Evolutionary conservation across 2,329 filamentous ascomycete species (phyloP).

Genomic region (Graphium sp.): DNA sequence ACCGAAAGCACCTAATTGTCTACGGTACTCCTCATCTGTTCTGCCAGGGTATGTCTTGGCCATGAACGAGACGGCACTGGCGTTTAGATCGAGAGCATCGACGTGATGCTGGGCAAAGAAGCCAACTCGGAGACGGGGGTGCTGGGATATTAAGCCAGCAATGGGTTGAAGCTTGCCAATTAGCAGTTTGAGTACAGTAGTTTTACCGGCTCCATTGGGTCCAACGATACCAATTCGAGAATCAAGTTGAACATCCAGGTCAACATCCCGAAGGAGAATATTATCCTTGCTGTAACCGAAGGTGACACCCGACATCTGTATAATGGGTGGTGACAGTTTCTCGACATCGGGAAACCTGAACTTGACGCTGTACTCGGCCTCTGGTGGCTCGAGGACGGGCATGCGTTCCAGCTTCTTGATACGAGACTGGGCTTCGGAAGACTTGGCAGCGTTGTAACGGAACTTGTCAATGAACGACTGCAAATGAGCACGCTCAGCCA

Average conservation of each 20-base stretch:
- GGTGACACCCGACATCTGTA: constrained; percentile 85
- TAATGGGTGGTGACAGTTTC: constrained; percentile 91
- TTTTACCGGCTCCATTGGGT: constrained; percentile 97
- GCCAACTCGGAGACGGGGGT: constrained; percentile 76
- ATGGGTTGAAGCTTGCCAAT: constrained; percentile 69
- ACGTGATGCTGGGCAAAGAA: constrained; percentile 99
- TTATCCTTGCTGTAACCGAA: constrained; percentile 80
- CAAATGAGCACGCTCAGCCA: constrained; percentile 81
- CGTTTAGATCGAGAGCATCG: constrained; percentile 79
- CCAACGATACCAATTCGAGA: constrained; percentile 98
- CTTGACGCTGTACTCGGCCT: constrained; percentile 87
- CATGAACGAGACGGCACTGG: constrained; percentile 91
- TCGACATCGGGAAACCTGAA: constrained; percentile 97
- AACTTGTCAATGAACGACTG: constrained; percentile 99
- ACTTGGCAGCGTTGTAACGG: constrained; percentile 97
- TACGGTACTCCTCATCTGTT: constrained; percentile 91
- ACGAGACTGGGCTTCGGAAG: constrained; percentile 90
- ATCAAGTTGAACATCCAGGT: constrained; percentile 93
- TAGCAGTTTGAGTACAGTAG: constrained; percentile 93
- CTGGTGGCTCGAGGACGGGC: constrained; percentile 78
- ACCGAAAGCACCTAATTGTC: constrained; percentile 79
- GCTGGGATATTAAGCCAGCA: constrained; percentile 68
- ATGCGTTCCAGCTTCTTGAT: constrained; percentile 99
- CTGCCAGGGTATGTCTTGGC: constrained; percentile 77
- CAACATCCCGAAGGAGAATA: constrained; percentile 67